These are phyloP conservation scores for Neonectria magnoliae DNA, from an alignment of 2,329 filamentous ascomycete species.

Conservation along the genomic window DNA sequence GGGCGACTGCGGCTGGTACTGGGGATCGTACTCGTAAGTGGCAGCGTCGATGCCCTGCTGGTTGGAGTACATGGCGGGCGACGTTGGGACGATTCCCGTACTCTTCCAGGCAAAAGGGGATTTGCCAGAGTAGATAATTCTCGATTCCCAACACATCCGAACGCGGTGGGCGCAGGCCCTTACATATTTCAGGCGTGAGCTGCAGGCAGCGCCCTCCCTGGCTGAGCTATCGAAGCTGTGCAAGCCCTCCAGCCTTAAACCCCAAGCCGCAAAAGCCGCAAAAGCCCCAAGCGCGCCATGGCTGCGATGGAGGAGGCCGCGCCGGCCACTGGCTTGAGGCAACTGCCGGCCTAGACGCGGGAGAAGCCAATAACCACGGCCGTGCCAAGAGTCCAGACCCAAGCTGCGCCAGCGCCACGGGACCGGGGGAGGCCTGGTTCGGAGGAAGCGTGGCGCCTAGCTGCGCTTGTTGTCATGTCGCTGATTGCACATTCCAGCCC, in stretches of 20 bases:
- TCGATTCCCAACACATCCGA: not conserved
- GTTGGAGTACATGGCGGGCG: conserved; percentile 32
- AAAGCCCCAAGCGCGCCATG: conserved; percentile 8
- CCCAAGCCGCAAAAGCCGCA: not conserved
- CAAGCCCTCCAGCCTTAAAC: not conserved
- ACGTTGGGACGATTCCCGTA: conserved; percentile 4
- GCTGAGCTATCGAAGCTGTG: not conserved
- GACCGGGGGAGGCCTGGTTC: conserved; percentile 2
- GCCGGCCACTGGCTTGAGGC: conserved; percentile 8
- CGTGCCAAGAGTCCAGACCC: conserved; percentile 1
- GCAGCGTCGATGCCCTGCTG: conserved; percentile 29
- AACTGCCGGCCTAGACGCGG: not conserved
- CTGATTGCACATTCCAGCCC: conserved; percentile 4
- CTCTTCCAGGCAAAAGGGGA: conserved; percentile 22
- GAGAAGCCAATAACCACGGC: not conserved
- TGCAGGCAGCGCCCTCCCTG: not conserved
- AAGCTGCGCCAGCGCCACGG: conserved; percentile 14
- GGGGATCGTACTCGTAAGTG: conserved; percentile 27
- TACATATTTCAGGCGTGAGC: conserved; percentile 3
- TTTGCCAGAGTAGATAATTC: not conserved
- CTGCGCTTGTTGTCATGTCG: conserved; percentile 12
- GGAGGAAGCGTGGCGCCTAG: conserved; percentile 14
- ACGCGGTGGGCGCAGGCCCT: not conserved
- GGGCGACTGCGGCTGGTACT: conserved; percentile 39
- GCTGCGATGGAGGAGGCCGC: not conserved